Evolutionary conservation across 768 basidiomycete species (phyloP).

Genomic region (Suillus discolor): DNA sequence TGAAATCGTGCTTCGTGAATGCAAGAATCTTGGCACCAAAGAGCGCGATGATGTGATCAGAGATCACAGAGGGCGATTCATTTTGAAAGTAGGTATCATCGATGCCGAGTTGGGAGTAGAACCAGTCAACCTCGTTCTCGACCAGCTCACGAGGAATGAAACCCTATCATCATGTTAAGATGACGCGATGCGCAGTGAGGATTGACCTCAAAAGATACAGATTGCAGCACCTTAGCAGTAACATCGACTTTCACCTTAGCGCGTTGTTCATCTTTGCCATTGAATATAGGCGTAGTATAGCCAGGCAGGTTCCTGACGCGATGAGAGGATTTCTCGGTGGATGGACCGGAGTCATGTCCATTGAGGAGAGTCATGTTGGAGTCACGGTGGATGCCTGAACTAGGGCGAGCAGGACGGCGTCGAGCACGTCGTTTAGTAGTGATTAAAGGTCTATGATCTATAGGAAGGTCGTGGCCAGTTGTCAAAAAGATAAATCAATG

Average conservation of each 20-base stretch:
- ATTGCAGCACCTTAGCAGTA: conserved; percentile 58
- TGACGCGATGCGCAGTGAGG: conserved; percentile 2
- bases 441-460: background rate
- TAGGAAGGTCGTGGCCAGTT: background rate
- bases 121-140: conserved; percentile 91
- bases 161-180: conserved; percentile 50
- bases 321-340: conserved; percentile 54
- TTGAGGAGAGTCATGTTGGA: conserved; percentile 6
- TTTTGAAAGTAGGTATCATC: conserved; percentile 92
- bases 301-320: conserved; percentile 81
- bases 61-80: conserved; percentile 66
- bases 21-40: conserved; percentile 95
- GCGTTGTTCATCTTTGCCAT: conserved; percentile 88
- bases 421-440: conserved; percentile 6
- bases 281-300: conserved; percentile 90
- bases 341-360: conserved; percentile 21
- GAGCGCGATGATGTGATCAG: conserved; percentile 89
- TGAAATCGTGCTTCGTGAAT: conserved; percentile 92
- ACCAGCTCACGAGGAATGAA: conserved; percentile 93
- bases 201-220: background rate
- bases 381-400: conserved; percentile 2
- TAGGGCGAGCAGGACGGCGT: conserved; percentile 4
- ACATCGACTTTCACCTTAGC: conserved; percentile 77
- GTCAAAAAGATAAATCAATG: background rate
- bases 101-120: conserved; percentile 88